These are phyloP conservation scores for Penstemon eatonii DNA, from an alignment of 257 asterid genomes.

Conservation along the genomic window DNA sequence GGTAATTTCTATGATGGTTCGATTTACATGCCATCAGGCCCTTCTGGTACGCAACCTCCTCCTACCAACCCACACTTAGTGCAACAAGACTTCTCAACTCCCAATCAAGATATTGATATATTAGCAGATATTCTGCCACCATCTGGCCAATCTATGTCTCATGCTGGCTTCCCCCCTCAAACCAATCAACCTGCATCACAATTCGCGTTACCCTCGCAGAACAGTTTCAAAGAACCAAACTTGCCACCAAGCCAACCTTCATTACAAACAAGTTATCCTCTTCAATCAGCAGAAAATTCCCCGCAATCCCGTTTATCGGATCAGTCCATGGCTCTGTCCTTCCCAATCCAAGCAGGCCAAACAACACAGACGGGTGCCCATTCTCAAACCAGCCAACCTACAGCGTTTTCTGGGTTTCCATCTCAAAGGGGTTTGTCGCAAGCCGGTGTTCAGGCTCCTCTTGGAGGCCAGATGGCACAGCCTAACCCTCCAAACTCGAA, in stretches of 20 bases:
- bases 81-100: slow-evolving; percentile 52
- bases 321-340: slow-evolving; percentile 42
- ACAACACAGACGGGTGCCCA: slow-evolving; percentile 48
- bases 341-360: slow-evolving; percentile 47
- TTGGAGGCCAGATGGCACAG: neutral
- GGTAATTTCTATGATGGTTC: slow-evolving; percentile 37
- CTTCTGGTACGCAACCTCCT: slow-evolving; percentile 39
- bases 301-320: slow-evolving; percentile 35
- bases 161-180: slow-evolving; percentile 41
- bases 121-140: slow-evolving; percentile 95
- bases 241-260: slow-evolving; percentile 47
- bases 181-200: slow-evolving; percentile 40
- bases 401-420: slow-evolving; percentile 43
- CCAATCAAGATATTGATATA: slow-evolving; percentile 62
- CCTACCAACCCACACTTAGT: slow-evolving; percentile 41
- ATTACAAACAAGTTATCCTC: slow-evolving; percentile 43
- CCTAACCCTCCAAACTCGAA: slow-evolving; percentile 46
- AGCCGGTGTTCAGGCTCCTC: slow-evolving; percentile 29
- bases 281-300: slow-evolving; percentile 36
- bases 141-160: slow-evolving; percentile 42
- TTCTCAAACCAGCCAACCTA: slow-evolving; percentile 49
- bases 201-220: slow-evolving; percentile 39
- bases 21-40: slow-evolving; percentile 34
- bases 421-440: slow-evolving; percentile 39
- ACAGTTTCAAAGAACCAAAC: slow-evolving; percentile 40